Evolutionary conservation across 108 stramenopile species (phyloP).

Genomic region (Nitzschia sp.): DNA sequence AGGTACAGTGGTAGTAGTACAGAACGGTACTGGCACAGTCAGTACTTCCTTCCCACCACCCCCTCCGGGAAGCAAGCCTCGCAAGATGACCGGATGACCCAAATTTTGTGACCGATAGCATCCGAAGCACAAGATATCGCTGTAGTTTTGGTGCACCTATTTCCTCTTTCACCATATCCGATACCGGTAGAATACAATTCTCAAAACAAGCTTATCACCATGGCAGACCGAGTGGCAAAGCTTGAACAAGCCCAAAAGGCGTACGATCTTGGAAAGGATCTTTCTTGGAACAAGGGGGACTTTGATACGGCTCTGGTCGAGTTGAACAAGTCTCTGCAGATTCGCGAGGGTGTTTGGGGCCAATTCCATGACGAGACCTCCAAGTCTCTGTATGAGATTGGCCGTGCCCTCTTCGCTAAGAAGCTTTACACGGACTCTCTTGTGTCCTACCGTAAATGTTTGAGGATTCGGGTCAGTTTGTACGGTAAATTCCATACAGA

Average conservation of each 20-base stretch:
- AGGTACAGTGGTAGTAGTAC: no score
- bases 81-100: background rate
- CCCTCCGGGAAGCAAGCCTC: no score
- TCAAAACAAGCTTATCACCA: slow-evolving; percentile 9
- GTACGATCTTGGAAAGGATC: slow-evolving; percentile 41
- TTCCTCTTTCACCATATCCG: no score
- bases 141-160: background rate
- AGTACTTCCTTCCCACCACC: no score
- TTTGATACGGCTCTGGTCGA: slow-evolving; percentile 39
- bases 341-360: slow-evolving; percentile 38
- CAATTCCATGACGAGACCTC: slow-evolving; percentile 44
- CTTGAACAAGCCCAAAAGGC: slow-evolving; percentile 41
- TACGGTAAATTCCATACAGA: slow-evolving; percentile 45
- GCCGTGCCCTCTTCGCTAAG: slow-evolving; percentile 35
- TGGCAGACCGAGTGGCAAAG: slow-evolving; percentile 43
- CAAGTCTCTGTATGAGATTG: slow-evolving; percentile 42
- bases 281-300: slow-evolving; percentile 48
- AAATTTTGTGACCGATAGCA: background rate
- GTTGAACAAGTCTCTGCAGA: slow-evolving; percentile 33
- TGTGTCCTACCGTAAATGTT: slow-evolving; percentile 34
- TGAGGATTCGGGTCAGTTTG: slow-evolving; percentile 42
- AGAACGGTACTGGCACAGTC: no score
- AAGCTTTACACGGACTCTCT: slow-evolving; percentile 37
- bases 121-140: background rate
- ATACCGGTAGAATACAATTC: background rate